Evolutionary conservation across 2,329 filamentous ascomycete genomes (phyloP).

Genomic region (Aureobasidium sp.): DNA sequence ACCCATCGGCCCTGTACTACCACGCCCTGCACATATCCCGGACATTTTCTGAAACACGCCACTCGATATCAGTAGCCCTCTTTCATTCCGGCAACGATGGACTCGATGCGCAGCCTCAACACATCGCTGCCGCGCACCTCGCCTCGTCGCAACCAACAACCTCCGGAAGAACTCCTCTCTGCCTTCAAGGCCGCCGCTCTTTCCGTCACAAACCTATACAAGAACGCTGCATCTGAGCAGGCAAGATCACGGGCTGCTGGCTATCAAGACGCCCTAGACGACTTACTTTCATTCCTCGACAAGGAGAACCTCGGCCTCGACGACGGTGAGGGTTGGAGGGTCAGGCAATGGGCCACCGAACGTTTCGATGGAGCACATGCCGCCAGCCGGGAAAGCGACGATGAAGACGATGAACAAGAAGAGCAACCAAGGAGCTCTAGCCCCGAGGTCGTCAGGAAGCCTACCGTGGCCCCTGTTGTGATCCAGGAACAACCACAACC

Average conservation of each 20-base stretch:
- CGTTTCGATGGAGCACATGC: conserved; percentile 54
- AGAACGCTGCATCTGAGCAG: conserved; percentile 74
- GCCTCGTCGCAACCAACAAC: conserved; percentile 30
- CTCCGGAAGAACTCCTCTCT: conserved; percentile 56
- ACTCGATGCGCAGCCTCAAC: conserved; percentile 58
- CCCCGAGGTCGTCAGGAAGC: conserved; percentile 26
- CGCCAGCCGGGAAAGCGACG: conserved; percentile 54
- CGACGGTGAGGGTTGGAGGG: conserved; percentile 68
- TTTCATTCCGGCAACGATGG: conserved; percentile 40
- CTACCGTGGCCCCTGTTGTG: conserved; percentile 11
- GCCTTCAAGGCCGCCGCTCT: conserved; percentile 89
- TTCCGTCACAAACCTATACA: conserved; percentile 94
- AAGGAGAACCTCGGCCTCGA: conserved; percentile 68
- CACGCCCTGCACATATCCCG: not conserved
- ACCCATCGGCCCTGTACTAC: not conserved
- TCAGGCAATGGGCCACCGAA: conserved; percentile 63
- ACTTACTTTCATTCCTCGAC: conserved; percentile 79
- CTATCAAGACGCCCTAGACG: conserved; percentile 90
- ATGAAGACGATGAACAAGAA: conserved; percentile 55
- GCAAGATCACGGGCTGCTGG: conserved; percentile 69
- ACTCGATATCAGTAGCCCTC: not conserved
- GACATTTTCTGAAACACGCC: not conserved
- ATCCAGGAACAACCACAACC: conserved; percentile 28
- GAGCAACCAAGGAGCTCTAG: conserved; percentile 42
- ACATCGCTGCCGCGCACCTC: conserved; percentile 52